Evolutionary conservation across 768 basidiomycete genomes (phyloP).

Genomic region (Lactifluus subvellereus): DNA sequence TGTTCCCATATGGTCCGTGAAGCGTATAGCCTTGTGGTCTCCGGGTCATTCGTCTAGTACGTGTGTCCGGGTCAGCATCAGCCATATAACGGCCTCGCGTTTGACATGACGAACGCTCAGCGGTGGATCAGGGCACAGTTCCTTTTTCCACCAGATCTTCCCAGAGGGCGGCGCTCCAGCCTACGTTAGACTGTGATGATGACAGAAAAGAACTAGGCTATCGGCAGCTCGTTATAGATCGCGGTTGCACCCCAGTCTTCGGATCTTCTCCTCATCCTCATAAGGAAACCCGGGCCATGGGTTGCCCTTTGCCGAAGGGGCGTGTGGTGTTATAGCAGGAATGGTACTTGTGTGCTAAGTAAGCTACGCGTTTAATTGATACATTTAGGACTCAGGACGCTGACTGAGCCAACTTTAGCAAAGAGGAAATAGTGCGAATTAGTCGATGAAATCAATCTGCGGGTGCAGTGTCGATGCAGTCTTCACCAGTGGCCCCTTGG

Average conservation of each 20-base stretch:
- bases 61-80: neutral
- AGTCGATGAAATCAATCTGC: neutral
- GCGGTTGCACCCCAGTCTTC: neutral
- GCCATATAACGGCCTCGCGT: neutral
- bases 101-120: conserved; percentile 1
- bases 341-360: neutral
- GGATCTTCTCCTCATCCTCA: neutral
- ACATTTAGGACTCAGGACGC: neutral
- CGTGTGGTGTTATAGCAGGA: neutral
- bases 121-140: neutral
- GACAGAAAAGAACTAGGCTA: neutral
- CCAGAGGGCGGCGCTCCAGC: neutral
- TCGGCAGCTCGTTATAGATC: conserved; percentile 5
- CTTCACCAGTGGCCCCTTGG: conserved; percentile 50
- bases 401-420: neutral
- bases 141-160: neutral
- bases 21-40: neutral
- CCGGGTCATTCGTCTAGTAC: neutral
- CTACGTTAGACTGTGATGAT: neutral
- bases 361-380: conserved; percentile 15
- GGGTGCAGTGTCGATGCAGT: neutral
- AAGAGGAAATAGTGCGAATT: neutral
- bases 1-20: conserved; percentile 43
- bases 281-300: neutral
- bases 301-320: neutral